Evolutionary conservation across 768 basidiomycete species (phyloP), one percentile per base, ranked within the genome.

Genomic region (Brasilioporus rufonigricans): DNA sequence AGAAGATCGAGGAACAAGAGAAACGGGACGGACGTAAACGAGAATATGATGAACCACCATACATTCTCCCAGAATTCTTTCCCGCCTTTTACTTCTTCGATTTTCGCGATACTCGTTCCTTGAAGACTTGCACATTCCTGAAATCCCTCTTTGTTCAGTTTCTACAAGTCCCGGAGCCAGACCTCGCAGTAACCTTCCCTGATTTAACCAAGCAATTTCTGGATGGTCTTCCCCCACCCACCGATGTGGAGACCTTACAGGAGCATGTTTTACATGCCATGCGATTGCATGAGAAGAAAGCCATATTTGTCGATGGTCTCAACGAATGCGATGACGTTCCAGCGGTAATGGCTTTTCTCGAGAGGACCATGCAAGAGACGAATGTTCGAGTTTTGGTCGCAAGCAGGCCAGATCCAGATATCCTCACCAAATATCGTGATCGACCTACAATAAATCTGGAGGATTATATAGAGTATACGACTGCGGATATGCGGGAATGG

Each of bases 41-140:
- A 54, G 52, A 56, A 40, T 44, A 46, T 19, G 56, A 62, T 24
- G 58, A 62, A 43, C 63, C 56, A 3, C 55, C 57, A 47, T 50
- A 48, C 5, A 16, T 65, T 43, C 65, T 49, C 12, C 64, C 64
- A 12, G 62, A 66, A 52, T 66, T 66, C 52, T 61, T 61, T 45
- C 60, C 67, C 4, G 67, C 56, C 0, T 60, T 65, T 50, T 64
- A 64, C 56, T 68, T 66, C 32, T 68, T 69, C 47, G 67, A 68
- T 55, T 64, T 59, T 48, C 65, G 67, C 31, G 67, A 69, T 48
- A 49, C 41, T 49, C 67, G 66, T 44, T 52, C 58, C 3, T 12
- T 62, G 44, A 52, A 50, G 38, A 53, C 44, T 2, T 29, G 57
- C 21, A 45, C 67, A 26, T 60, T 68, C 43, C 48, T 68, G 48